Evolutionary conservation across 306 rosid genomes (phyloP), one percentile per base, ranked within the genome.

Genomic region (Quercus bicolor): DNA sequence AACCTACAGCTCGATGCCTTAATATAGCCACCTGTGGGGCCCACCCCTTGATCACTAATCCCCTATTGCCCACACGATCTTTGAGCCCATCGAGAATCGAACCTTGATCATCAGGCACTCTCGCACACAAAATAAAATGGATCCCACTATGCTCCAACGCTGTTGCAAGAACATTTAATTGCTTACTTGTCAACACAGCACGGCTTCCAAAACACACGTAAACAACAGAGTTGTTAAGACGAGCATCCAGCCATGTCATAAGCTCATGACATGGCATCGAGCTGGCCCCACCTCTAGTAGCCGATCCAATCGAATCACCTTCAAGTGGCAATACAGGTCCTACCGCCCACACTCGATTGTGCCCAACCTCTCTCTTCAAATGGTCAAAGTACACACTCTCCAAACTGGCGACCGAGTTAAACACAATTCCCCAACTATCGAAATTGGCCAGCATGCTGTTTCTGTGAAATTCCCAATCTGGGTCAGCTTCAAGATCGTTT

Each of bases 1-100:
- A 6, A 3, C 92, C 90, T 43, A 89, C 85, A 0, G 89, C 85
- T 7, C 85, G 60, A 72, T 89, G 92, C 2, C 75, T 28, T 70
- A 86, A 31, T 28, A 89, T 77, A 0, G 82, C 70, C 19, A 86
- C 16, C 59, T 89, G 88, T 4, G 92, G 90, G 0, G 88, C 85
- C 88, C 92, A 89, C 15, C 88, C 92, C 5, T 61, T 64, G 4
- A 89, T 82, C 21, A 86, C 54, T 0, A 86, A 43, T 0, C 90
- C 90, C 18, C 60, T 83, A 0, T 53, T 75, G 0, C 34, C 28
- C 73, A 82, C 86, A 4, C 87, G 78, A 14, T 83, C 85, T 64
- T 15, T 24, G 1, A 80, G 81, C 12, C 56, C 86, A 18, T 61
- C 45, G 0, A 79, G 62, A 4, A 86, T 60, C 6, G 0, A 54